Base-by-base conservation (phyloP, 2,329 filamentous ascomycete species). In the Cladobotryum protrusum region DNA sequence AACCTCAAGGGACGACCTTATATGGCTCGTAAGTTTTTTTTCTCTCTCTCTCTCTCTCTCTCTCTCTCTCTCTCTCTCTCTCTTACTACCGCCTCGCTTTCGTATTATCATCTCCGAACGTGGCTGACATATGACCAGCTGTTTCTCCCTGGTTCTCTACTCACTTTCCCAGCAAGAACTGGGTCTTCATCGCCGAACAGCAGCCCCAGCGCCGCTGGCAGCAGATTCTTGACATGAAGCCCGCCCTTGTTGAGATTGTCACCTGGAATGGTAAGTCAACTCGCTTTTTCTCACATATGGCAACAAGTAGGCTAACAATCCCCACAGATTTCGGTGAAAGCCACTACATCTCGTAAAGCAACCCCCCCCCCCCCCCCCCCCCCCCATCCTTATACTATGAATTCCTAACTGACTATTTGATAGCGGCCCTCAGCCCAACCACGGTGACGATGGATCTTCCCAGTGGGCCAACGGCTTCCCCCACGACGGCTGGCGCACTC, bases 401-500 rank as follows among this genome's bases (percentile, higher is more conserved):
- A 36, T 20, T 11, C 17, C 14, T n/a, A 40, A 24, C 3, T 19
- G 13, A 32, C 19, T 17, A 36, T 43, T 39, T 17, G 15, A 34
- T 15, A 59, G 57, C 11, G 57, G 53, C 45, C 32, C 49, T 24
- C 43, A 59, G 47, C 57, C 57, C 34, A 59, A 56, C 12, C 62
- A 61, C 59, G 67, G 69, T 52, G 70, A 71, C 43, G 74, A 69
- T 53, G 74, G 69, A 54, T 75, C 71, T 40, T 71, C 66, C 18
- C 72, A 67, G 57, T 74, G 71, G 72, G 71, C 70, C 44, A 67
- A 72, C 37, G 70, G 69, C 11, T 74, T 73, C 57, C 69, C 58
- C 52, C 73, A 74, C 53, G 69, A 53, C 29, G 57, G 48, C 40
- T 59, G 57, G 57, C 48, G 57, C 35, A 46, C 50, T 15, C 53